Conservation (phyloP, 257 asterid genomes). For the Plectranthus barbatus region DNA sequence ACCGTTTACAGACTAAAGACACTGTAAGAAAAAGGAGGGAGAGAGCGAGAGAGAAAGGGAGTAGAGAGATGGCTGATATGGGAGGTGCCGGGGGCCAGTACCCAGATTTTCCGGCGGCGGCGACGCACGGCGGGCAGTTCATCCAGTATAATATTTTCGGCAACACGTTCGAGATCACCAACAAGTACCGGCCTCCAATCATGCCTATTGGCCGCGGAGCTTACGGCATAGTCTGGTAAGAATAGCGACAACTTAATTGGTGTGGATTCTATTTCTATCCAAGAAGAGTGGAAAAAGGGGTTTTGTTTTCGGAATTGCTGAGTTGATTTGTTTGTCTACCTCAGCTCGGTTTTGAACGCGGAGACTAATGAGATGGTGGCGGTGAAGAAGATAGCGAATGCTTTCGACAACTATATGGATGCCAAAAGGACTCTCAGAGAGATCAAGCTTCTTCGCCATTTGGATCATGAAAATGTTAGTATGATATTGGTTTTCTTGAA, state of each 20-base stretch:
- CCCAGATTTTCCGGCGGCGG: slow-evolving; percentile 63
- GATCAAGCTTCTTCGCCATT: slow-evolving; percentile 91
- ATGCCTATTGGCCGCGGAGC: slow-evolving; percentile 99
- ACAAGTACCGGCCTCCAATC: slow-evolving; percentile 77
- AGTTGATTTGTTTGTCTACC: slow-evolving; percentile 6
- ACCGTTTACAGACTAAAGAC: too few relatives aligned
- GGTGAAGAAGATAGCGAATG: slow-evolving; percentile 83
- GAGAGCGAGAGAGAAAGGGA: too few relatives aligned
- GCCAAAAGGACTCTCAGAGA: slow-evolving; percentile 93
- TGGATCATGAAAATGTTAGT: slow-evolving; percentile 90
- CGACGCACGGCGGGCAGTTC: slow-evolving; percentile 70
- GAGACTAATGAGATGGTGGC: slow-evolving; percentile 98
- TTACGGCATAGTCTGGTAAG: slow-evolving; percentile 91
- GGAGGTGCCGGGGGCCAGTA: slow-evolving; percentile 47
- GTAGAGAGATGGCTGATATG: slow-evolving; percentile 35
- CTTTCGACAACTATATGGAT: slow-evolving; percentile 88
- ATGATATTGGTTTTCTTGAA: too few relatives aligned
- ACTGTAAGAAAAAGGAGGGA: not conserved
- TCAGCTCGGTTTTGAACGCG: slow-evolving; percentile 75
- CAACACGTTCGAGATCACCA: slow-evolving; percentile 64
- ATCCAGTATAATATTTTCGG: slow-evolving; percentile 71
- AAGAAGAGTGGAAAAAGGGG: not conserved
- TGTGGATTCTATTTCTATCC: too few relatives aligned
- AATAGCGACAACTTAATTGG: too few relatives aligned
- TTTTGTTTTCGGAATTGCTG: too few relatives aligned